phyloP scores from a whole-genome alignment of 768 basidiomycete species.

The Amanita rubescens region DNA sequence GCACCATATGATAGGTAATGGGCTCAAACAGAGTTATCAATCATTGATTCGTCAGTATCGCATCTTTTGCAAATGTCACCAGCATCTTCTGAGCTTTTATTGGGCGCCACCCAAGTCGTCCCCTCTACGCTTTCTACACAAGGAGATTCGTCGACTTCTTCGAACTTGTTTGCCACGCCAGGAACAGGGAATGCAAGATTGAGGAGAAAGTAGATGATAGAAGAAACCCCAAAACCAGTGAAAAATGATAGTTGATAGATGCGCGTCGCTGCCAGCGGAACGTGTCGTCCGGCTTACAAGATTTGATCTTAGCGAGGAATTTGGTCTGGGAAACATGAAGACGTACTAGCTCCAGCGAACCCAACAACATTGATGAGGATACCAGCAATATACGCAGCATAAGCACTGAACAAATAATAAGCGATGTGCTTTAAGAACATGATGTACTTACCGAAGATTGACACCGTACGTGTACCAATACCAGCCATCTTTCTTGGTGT shows the following conservation, averaged over 20 bases:
- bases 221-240: conserved; percentile 70
- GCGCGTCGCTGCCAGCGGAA: conserved; percentile 60
- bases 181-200: conserved; percentile 53
- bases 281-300: conserved; percentile 42
- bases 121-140: background rate
- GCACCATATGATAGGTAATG: too few relatives aligned
- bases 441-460: conserved; percentile 52
- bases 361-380: conserved; percentile 80
- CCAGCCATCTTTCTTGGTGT: conserved; percentile 47
- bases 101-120: background rate
- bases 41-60: background rate
- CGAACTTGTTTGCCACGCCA: conserved; percentile 40
- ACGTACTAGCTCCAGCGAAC: conserved; percentile 67
- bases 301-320: background rate
- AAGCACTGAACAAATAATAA: conserved; percentile 34
- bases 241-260: conserved; percentile 81
- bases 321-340: background rate
- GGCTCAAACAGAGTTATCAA: too few relatives aligned
- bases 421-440: too few relatives aligned
- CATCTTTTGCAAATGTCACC: background rate
- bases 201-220: conserved; percentile 52
- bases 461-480: conserved; percentile 71
- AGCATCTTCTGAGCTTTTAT: background rate
- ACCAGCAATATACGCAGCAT: conserved; percentile 62
- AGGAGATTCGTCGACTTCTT: conserved; percentile 38